Evolutionary conservation across 106 monocot species (phyloP), one percentile per base, ranked within the genome.

Genomic region (Allium fistulosum): DNA sequence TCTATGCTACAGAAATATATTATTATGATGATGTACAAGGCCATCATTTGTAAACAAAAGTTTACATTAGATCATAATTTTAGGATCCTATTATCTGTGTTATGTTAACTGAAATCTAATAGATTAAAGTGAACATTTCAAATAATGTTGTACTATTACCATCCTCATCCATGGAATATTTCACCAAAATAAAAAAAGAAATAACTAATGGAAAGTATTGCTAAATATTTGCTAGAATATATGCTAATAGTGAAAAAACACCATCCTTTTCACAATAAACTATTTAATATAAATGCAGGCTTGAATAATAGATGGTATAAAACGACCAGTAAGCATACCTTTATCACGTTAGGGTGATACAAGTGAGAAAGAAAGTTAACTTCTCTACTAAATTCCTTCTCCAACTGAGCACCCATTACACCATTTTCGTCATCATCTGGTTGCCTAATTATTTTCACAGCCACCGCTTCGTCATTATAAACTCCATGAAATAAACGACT

Each of bases 381-480:
- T 71, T 90, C 90, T 63, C 90, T 83, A 6, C 49, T 78, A 46
- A 79, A 90, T 61, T 90, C 85, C 73, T 86, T 90, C 73, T 85
- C 90, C 58, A 90, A 48, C 61, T 70, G 81, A 50, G 72, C 55
- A 67, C 77, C 75, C 82, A 90, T 77, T 57, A 60, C 63, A 68
- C 85, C 82, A 78, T 91, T 79, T 76, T 91, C 87, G 53, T 87
- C 91, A 76, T 87, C 82, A 75, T 84, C 84, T 13, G 91, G 84
- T 68, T 66, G 78, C 61, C 79, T 79, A 58, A 91, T 91, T 49
- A 91, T 75, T 58, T 91, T 91, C 37, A 91, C 84, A 4, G 91
- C 91, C 51, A 91, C 91, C 47, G 83, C 70, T 18, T 78, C 62
- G 11, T 84, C 91, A 48, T 91, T 77, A 58, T 91, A 91, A 16